These are phyloP conservation scores for Trichosanthes cucumerina DNA, from an alignment of 306 rosid species.

Conservation along the genomic window DNA sequence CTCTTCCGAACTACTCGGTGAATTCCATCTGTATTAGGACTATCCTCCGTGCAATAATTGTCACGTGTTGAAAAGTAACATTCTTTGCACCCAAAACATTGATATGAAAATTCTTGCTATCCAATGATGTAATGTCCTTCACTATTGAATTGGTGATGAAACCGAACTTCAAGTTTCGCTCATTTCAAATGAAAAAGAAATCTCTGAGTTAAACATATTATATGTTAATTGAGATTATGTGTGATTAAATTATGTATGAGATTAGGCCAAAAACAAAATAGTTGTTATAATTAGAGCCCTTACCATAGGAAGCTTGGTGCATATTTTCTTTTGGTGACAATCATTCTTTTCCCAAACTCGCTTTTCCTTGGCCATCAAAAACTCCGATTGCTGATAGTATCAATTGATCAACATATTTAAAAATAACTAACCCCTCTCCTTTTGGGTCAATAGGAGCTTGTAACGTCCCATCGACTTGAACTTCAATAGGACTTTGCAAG, in stretches of 20 bases:
- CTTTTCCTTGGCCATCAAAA: constrained; percentile 36
- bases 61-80: not conserved
- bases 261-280: not conserved
- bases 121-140: not conserved
- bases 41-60: not conserved
- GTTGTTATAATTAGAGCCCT: not conserved
- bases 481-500: constrained; percentile 30
- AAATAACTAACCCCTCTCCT: constrained; percentile 17
- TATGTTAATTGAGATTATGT: no score
- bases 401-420: constrained; percentile 14
- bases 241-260: no score
- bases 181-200: no score
- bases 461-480: constrained; percentile 21
- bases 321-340: constrained; percentile 1
- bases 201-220: no score
- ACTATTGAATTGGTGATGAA: not conserved
- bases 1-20: constrained; percentile 28
- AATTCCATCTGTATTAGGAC: constrained; percentile 40
- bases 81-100: not conserved
- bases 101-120: not conserved
- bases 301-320: constrained; percentile 23
- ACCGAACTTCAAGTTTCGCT: not conserved
- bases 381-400: constrained; percentile 29
- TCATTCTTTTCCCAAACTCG: constrained; percentile 23
- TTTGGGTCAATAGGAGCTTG: constrained; percentile 14